A percentile compares a stretch with the other conserved stretches of the same genome.
These are phyloP conservation scores for Neurospora africana DNA, from an alignment of 495 filamentous ascomycete species.

Conservation along the genomic window DNA sequence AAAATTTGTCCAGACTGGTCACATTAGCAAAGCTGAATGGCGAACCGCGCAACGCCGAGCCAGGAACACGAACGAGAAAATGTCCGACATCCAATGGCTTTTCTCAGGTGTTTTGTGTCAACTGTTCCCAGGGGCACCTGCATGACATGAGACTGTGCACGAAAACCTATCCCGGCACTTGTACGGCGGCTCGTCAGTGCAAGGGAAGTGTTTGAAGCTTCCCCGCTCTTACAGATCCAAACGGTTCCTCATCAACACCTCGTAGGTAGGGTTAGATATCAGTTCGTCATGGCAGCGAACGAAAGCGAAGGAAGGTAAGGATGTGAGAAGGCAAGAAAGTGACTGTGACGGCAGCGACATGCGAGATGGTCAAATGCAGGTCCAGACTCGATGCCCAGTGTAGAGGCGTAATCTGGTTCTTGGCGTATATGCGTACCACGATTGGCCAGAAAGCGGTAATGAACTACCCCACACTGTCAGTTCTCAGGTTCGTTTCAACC, in stretches of 20 bases:
- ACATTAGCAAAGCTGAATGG: not conserved
- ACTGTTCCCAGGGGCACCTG: not conserved
- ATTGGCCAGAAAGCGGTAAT: not conserved
- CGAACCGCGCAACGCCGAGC: not conserved
- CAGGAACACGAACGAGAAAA: not conserved
- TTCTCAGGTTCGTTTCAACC: not conserved
- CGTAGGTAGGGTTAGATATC: not conserved
- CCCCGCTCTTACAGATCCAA: not conserved
- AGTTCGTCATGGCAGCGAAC: not conserved
- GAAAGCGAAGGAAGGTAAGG: not conserved
- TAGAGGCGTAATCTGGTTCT: not conserved
- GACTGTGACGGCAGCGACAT: not conserved
- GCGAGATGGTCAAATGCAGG: not conserved
- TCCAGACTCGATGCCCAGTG: not conserved
- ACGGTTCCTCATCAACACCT: not conserved
- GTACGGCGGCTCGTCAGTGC: not conserved
- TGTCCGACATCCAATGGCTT: not conserved
- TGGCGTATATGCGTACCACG: not conserved
- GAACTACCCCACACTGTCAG: not conserved
- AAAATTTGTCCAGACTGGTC: not conserved
- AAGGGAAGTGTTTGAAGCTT: not conserved
- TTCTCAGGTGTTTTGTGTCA: not conserved
- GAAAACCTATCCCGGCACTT: not conserved
- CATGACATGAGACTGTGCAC: not conserved
- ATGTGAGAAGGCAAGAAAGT: not conserved